phyloP scores from a whole-genome alignment of 129 eudicot species.

The Flaveria robusta region DNA sequence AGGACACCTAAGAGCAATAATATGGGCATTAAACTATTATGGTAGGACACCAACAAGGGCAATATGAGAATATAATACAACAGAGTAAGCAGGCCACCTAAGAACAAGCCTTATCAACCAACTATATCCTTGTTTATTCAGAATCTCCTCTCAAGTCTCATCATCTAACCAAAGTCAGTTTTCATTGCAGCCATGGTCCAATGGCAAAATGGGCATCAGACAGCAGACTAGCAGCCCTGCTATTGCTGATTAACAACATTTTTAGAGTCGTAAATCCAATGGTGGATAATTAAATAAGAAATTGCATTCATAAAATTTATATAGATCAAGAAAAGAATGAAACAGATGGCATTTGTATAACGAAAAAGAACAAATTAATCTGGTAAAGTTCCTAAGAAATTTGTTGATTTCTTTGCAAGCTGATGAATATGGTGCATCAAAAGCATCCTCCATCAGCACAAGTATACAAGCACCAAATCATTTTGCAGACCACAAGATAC shows the following conservation, averaged over 20 bases:
- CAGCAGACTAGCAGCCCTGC: background rate
- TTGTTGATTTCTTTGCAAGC: background rate
- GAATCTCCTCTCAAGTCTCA: background rate
- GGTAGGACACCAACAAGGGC: constrained; percentile 1
- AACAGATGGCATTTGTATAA: background rate
- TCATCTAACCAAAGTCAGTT: background rate
- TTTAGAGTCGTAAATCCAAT: background rate
- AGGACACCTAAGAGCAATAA: background rate
- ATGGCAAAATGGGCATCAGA: background rate
- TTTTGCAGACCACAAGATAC: background rate
- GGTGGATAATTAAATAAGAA: background rate
- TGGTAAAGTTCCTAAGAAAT: no score
- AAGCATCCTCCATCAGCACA: background rate
- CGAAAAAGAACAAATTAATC: no score
- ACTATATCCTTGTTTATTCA: background rate
- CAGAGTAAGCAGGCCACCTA: background rate
- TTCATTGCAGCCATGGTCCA: background rate
- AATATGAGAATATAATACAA: background rate
- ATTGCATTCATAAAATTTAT: constrained; percentile 8
- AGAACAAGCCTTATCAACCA: background rate
- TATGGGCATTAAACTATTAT: constrained; percentile 14
- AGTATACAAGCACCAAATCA: background rate
- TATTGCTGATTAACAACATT: background rate
- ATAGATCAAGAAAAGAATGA: background rate
- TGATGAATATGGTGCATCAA: constrained; percentile 1